Evolutionary conservation across 2,329 filamentous ascomycete species (phyloP).

Genomic region (Alternaria infectoria): DNA sequence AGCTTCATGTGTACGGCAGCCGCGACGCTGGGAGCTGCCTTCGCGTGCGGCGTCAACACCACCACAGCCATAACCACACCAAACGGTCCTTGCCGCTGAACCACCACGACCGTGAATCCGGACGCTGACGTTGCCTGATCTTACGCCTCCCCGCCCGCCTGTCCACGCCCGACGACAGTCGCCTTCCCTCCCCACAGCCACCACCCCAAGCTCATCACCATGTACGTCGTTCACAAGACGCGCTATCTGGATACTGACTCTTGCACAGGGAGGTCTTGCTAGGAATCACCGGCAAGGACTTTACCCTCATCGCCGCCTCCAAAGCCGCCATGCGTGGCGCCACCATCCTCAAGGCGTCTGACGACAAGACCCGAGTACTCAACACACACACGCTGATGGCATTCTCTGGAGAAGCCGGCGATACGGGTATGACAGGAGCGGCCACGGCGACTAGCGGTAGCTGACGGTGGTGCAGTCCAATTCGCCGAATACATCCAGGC

Average conservation of each 20-base stretch:
- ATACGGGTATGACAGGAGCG: slow-evolving; percentile 73
- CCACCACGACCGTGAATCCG: neutral
- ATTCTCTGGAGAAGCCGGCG: slow-evolving; percentile 93
- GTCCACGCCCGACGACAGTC: neutral
- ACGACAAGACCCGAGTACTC: slow-evolving; percentile 93
- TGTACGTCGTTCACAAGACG: slow-evolving; percentile 30
- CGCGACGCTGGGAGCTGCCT: slow-evolving; percentile 26
- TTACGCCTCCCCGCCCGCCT: neutral
- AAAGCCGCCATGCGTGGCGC: slow-evolving; percentile 98
- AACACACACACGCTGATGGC: slow-evolving; percentile 96
- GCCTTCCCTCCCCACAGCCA: slow-evolving; percentile 7
- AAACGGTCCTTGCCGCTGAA: neutral
- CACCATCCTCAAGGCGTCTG: slow-evolving; percentile 90
- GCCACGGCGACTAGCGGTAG: neutral
- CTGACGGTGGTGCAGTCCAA: slow-evolving; percentile 70
- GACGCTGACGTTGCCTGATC: neutral
- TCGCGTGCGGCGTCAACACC: slow-evolving; percentile 1
- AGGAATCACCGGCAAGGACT: slow-evolving; percentile 98
- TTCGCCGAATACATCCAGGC: slow-evolving; percentile 99
- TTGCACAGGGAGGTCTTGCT: slow-evolving; percentile 89
- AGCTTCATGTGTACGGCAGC: slow-evolving; percentile 13
- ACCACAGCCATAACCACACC: neutral
- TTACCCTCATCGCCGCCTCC: slow-evolving; percentile 94
- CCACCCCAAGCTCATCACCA: slow-evolving; percentile 31
- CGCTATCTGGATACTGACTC: slow-evolving; percentile 22